A percentile compares a stretch with the other conserved stretches of the same genome.
Evolutionary conservation across 106 monocot genomes (phyloP).

Genomic region (Triglochin maritima): DNA sequence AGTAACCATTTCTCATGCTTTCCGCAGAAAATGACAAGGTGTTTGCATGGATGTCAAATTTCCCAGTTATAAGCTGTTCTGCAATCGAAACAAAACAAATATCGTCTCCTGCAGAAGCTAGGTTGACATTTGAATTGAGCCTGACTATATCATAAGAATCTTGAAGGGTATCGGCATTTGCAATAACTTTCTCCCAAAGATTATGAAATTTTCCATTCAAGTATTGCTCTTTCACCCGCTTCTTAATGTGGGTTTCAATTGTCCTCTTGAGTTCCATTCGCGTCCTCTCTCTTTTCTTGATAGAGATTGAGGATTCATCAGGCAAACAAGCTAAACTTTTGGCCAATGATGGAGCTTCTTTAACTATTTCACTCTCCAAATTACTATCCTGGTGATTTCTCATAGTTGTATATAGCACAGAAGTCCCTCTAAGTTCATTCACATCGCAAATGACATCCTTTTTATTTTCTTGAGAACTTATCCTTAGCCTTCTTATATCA

Average conservation of each 20-base stretch:
- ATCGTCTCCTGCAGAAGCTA: conserved; percentile 25
- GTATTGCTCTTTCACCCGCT: conserved; percentile 58
- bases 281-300: conserved; percentile 17
- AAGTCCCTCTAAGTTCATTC: not conserved
- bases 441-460: not conserved
- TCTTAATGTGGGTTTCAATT: conserved; percentile 73
- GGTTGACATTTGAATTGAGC: conserved; percentile 60
- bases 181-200: conserved; percentile 54
- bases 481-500: not conserved
- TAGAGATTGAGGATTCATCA: conserved; percentile 24
- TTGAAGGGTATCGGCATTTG: conserved; percentile 41
- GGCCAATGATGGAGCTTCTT: conserved; percentile 35
- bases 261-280: conserved; percentile 53
- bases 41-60: conserved; percentile 46
- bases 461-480: not conserved
- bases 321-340: conserved; percentile 73
- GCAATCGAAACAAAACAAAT: conserved; percentile 56
- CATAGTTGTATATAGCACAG: not conserved
- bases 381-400: not conserved
- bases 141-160: conserved; percentile 75
- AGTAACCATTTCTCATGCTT: conserved; percentile 15
- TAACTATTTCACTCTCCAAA: not conserved
- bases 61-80: conserved; percentile 31
- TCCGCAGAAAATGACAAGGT: conserved; percentile 20
- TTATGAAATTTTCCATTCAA: conserved; percentile 54